Conservation (phyloP, 768 basidiomycete genomes). For the Tremella fuciformis region DNA sequence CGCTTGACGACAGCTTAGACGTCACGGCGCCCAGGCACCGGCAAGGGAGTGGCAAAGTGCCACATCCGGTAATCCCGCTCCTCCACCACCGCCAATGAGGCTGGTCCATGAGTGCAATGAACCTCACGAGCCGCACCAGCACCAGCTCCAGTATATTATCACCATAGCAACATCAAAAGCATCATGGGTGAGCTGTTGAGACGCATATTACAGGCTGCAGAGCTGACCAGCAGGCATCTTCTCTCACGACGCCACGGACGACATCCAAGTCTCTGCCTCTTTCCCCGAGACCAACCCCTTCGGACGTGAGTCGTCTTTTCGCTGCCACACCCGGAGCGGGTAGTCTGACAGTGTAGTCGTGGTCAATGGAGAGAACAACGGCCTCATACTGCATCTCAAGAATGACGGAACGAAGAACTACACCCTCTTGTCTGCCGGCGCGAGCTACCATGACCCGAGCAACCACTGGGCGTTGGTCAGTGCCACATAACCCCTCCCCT, state of each 20-base stretch:
- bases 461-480: conserved; percentile 48
- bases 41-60: no score
- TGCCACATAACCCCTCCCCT: conserved; percentile 5
- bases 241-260: conserved; percentile 36
- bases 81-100: no score
- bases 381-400: conserved; percentile 35
- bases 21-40: conserved; percentile 1
- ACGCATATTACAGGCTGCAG: no score
- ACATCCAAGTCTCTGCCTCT: conserved; percentile 42
- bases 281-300: conserved; percentile 49
- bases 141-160: no score
- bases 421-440: conserved; percentile 46
- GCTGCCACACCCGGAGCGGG: not conserved
- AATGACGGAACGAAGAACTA: conserved; percentile 47
- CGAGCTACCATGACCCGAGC: conserved; percentile 45
- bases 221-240: conserved; percentile 34
- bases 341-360: conserved; percentile 28
- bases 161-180: no score
- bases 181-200: no score
- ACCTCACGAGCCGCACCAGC: no score
- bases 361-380: conserved; percentile 48
- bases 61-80: no score
- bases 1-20: no score
- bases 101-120: no score
- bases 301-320: conserved; percentile 37